Base-by-base conservation (phyloP, 116 monocot species). In the Cymodocea nodosa region DNA sequence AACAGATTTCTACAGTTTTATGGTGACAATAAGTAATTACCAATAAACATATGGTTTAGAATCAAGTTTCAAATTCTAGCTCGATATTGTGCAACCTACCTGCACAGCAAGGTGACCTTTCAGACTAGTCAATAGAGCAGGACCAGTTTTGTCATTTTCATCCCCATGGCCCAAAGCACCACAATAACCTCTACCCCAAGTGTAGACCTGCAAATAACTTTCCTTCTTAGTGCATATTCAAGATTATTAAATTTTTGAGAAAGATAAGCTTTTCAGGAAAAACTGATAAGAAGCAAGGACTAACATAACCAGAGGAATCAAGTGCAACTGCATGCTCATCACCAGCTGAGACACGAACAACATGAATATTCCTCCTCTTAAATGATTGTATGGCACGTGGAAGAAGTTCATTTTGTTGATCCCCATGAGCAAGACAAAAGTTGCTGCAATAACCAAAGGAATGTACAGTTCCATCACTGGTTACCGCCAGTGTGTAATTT, bases 281-380 rank as follows among this genome's bases (percentile, higher is more conserved):
- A 7, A 37, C 7, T 35, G 55, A 56, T 63, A 44, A 51, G 23
- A 52, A 54, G 60, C 30, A 65, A 15, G 59, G 13, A 74, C 87
- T 74, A 59, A 95, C 95, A 78, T 76, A 76, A 69, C 95, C 95
- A 77, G 70, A 73, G 16, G 95, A 87, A 81, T 95, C 95, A 61
- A 95, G 84, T 44, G 90, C 95, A n/a, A 90, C 90, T 34, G 85
- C 95, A 87, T 95, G 95, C 68, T 95, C 95, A 81, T 95, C 95
- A 0, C 90, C 95, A 52, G 95, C 87, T 63, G 95, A 95, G 7
- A 95, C 81, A 20, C 85, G 84, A 35, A 90, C 77, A 18, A 95
- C 68, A 71, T 95, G 90, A 74, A 90, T 76, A 57, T 87, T 87
- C 35, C 73, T 80, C 65, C 74, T 81, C 60, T 81, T 85, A 62